phyloP scores from a whole-genome alignment of 2,329 filamentous ascomycete species.

The Chalaropsis thielavioides region DNA sequence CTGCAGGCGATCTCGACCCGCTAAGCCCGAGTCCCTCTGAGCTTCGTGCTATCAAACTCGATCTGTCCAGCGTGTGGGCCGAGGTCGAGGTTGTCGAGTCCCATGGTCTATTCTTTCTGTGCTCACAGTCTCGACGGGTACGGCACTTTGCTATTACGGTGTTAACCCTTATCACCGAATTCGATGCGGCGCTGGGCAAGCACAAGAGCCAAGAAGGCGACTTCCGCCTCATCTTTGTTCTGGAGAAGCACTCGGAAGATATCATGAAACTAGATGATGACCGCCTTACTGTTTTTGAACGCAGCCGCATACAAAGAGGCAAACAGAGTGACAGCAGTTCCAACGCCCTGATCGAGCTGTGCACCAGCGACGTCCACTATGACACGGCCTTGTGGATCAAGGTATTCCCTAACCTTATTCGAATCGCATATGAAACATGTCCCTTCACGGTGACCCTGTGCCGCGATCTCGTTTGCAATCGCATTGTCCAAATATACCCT shows the following conservation, averaged over 20 bases:
- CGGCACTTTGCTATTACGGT: constrained; percentile 86
- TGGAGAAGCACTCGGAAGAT: constrained; percentile 75
- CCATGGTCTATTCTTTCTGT: constrained; percentile 91
- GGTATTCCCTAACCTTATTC: constrained; percentile 87
- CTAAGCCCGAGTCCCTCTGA: constrained; percentile 36
- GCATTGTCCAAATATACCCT: constrained; percentile 85
- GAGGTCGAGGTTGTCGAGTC: constrained; percentile 96
- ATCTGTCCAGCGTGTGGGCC: constrained; percentile 75
- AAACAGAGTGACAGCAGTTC: constrained; percentile 72
- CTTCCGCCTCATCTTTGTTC: constrained; percentile 73
- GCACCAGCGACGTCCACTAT: constrained; percentile 87
- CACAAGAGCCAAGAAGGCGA: constrained; percentile 29
- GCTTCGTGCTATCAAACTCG: constrained; percentile 57
- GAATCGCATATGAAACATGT: constrained; percentile 79
- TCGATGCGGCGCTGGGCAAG: constrained; percentile 77
- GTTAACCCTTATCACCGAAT: constrained; percentile 79
- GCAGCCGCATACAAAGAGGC: constrained; percentile 80
- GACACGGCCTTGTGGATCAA: constrained; percentile 96
- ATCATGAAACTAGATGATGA: constrained; percentile 91
- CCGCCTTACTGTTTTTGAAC: constrained; percentile 76
- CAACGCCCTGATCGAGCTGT: constrained; percentile 81
- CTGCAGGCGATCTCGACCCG: constrained; percentile 37
- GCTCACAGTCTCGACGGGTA: constrained; percentile 83
- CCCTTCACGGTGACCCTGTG: constrained; percentile 83
- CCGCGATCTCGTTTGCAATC: constrained; percentile 80